A percentile compares a stretch with the other conserved stretches of the same genome.
Evolutionary conservation across 2,329 filamentous ascomycete species (phyloP).

Genomic region (Thelonectria rubi): DNA sequence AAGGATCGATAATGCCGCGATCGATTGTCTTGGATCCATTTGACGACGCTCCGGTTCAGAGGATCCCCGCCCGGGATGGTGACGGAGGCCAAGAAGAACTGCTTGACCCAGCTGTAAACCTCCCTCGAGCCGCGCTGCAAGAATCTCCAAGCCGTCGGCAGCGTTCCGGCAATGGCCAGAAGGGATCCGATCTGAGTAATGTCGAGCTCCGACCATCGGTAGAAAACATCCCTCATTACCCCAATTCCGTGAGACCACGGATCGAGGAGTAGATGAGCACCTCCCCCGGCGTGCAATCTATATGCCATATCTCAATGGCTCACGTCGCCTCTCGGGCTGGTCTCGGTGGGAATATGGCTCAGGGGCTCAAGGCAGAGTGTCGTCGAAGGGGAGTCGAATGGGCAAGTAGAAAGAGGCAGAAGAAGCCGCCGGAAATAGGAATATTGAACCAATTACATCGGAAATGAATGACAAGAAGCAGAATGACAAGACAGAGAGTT

Average conservation of each 20-base stretch:
- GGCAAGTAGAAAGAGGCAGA: not conserved
- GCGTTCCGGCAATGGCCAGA: constrained; percentile 54
- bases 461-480: constrained; percentile 4
- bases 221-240: constrained; percentile 49
- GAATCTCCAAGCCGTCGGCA: constrained; percentile 52
- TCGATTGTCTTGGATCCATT: constrained; percentile 55
- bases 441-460: not conserved
- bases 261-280: constrained; percentile 37
- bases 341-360: not conserved
- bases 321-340: not conserved
- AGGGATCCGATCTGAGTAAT: constrained; percentile 56
- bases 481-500: not conserved
- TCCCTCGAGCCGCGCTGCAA: constrained; percentile 49
- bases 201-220: constrained; percentile 55
- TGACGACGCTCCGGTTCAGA: constrained; percentile 55
- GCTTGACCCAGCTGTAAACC: constrained; percentile 51
- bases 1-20: constrained; percentile 52
- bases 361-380: not conserved
- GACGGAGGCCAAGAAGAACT: constrained; percentile 56
- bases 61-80: constrained; percentile 55
- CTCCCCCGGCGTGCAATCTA: constrained; percentile 35
- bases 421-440: not conserved
- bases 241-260: constrained; percentile 47
- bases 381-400: not conserved
- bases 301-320: constrained; percentile 30